Conservation (phyloP, 371 early-diverging fungal genomes). For the Mortierella sp. region DNA sequence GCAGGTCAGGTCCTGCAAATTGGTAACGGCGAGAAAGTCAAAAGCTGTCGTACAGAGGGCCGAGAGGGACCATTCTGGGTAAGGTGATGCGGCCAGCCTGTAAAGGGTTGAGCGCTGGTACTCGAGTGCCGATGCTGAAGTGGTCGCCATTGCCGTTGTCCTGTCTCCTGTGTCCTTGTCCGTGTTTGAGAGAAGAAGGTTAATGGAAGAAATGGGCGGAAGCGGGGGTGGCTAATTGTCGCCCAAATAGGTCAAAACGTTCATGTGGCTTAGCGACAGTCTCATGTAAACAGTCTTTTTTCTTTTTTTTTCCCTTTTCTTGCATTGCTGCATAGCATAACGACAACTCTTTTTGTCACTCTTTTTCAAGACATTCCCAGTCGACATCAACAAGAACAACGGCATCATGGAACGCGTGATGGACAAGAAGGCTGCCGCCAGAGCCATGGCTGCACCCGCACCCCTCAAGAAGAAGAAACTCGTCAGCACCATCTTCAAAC, state of each 20-base stretch:
- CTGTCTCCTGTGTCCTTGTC: not conserved
- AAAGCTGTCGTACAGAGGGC: constrained; percentile 31
- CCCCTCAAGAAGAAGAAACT: constrained; percentile 51
- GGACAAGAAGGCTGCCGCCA: constrained; percentile 43
- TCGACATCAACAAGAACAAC: not conserved
- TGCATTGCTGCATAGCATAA: not conserved
- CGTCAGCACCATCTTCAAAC: constrained; percentile 30
- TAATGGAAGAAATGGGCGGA: not conserved
- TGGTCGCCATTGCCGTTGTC: not conserved
- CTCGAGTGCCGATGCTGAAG: constrained; percentile 20
- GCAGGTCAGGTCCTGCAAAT: not conserved
- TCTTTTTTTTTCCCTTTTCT: constrained; percentile 21
- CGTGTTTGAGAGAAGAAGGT: not conserved
- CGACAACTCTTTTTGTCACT: too few species aligned
- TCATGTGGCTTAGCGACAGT: constrained; percentile 14
- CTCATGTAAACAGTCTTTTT: constrained; percentile 5
- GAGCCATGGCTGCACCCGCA: constrained; percentile 48
- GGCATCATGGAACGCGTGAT: constrained; percentile 40
- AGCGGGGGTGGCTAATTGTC: not conserved
- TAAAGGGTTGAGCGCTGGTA: constrained; percentile 39
- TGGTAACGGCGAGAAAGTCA: too few species aligned
- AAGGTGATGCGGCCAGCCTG: constrained; percentile 39
- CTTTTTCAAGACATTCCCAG: not conserved
- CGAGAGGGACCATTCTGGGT: constrained; percentile 53
- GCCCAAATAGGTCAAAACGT: too few species aligned